Base-by-base conservation (phyloP, 2,329 filamentous ascomycete species). In the Apiospora arundinis region DNA sequence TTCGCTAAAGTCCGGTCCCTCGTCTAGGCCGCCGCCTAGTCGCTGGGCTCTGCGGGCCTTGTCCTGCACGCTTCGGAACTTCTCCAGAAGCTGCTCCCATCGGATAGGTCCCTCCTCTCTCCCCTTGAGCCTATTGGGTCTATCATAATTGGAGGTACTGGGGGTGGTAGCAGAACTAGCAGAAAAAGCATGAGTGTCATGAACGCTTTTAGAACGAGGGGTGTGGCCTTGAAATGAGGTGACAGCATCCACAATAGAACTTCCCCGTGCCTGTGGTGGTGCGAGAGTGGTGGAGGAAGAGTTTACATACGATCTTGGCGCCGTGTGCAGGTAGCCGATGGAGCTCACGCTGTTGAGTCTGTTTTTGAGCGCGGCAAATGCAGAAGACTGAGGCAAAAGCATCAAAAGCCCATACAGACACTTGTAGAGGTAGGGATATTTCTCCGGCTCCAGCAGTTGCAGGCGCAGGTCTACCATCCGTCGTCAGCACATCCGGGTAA, bases 321-420 rank as follows among this genome's bases (percentile, higher is more conserved):
- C 91, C 75, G 93, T 92, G 80, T 98, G 95, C 73, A 99, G 85
- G 81, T 97, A 97, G 60, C 95, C 96, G 80, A 99, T 98, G 69
- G 96, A 95, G 84, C 94, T 97, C 75, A 99, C 96, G 82, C 94
- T 97, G 82, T 98, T 98, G 68, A 99, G 88, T 56, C 96, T 91
- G 80, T 99, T 99, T 81, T 98, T 98, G 71, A 99, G 86, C 2
- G 96, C 95, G 40, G 95, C 96, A 83, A 99, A 99, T 11, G 96
- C 97, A 40, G 95, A 97, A 21, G 95, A 98, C 83, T 99, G 96
- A 0, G 96, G 96, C n/a, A 99, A 88, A 23, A 99, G 91, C 96
- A 99, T 99, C 70, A 99, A 87, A 65, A 99, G 89, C 12, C 96
- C 96, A 78, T 98, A 99, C 67, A 99, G 90, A 82, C 96, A 99